Evolutionary conservation across 176 grass and related monocot species (phyloP).

Genomic region (Bothriochloa decipiens): DNA sequence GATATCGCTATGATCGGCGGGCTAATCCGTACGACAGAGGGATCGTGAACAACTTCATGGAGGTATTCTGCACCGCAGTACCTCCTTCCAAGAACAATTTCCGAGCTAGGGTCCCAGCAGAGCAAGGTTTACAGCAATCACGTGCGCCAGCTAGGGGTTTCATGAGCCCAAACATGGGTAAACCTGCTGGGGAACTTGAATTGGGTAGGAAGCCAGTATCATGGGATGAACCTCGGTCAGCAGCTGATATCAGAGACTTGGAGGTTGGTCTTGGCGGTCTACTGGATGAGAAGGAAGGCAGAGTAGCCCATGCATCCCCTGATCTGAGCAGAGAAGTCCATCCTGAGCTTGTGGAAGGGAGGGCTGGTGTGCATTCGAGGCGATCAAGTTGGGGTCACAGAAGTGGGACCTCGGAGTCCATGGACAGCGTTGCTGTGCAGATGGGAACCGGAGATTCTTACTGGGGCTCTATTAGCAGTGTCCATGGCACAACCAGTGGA

Average conservation of each 20-base stretch:
- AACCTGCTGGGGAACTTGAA: conserved; percentile 73
- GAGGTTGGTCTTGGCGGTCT: conserved; percentile 64
- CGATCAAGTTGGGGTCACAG: conserved; percentile 74
- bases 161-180: conserved; percentile 98
- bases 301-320: conserved; percentile 61
- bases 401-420: conserved; percentile 59
- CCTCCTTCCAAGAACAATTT: conserved; percentile 95
- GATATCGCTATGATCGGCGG: conserved; percentile 81
- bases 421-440: conserved; percentile 50
- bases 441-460: conserved; percentile 52
- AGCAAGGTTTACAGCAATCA: conserved; percentile 62
- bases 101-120: conserved; percentile 62
- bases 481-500: conserved; percentile 50
- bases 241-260: conserved; percentile 69
- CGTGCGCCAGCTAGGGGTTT: conserved; percentile 59
- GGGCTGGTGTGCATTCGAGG: conserved; percentile 56
- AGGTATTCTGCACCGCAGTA: conserved; percentile 77
- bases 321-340: conserved; percentile 63
- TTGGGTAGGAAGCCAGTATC: conserved; percentile 80
- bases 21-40: conserved; percentile 85
- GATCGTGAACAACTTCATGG: conserved; percentile 67
- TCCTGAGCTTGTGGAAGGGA: conserved; percentile 57
- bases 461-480: conserved; percentile 51
- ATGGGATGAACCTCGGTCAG: conserved; percentile 85
- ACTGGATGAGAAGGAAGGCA: conserved; percentile 77